Evolutionary conservation across 225 moss, liverwort and hornwort species (phyloP).

Genomic region (Physcomitrellopsis africana): DNA sequence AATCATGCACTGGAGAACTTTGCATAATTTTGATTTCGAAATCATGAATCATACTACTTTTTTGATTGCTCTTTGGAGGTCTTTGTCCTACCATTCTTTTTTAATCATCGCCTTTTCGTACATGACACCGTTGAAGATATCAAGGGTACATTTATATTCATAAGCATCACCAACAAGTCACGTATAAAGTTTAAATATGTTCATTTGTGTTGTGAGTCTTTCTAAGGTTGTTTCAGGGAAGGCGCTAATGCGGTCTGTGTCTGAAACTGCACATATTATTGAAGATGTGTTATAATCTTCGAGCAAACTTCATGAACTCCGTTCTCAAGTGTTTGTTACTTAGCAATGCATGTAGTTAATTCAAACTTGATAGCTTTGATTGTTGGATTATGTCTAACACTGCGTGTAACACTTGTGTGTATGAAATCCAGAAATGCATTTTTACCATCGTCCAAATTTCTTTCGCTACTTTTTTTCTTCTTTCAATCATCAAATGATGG

Average conservation of each 20-base stretch:
- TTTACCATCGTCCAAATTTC: slow-evolving; percentile 77
- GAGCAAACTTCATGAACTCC: slow-evolving; percentile 4
- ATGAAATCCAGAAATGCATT: slow-evolving; percentile 67
- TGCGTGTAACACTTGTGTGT: background rate
- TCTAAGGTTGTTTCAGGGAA: slow-evolving; percentile 22
- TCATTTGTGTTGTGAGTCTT: slow-evolving; percentile 17
- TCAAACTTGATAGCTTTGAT: slow-evolving; percentile 5
- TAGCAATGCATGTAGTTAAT: background rate
- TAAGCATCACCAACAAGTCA: background rate
- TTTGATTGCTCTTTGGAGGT: background rate
- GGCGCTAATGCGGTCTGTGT: background rate
- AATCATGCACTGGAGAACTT: background rate
- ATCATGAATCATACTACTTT: background rate
- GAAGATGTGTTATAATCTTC: background rate
- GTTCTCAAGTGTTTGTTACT: background rate
- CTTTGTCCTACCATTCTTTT: background rate
- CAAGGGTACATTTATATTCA: background rate
- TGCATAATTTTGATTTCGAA: background rate
- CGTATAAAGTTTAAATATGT: background rate
- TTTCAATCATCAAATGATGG: slow-evolving; percentile 74
- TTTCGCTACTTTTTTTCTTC: slow-evolving; percentile 90
- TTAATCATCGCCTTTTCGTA: slow-evolving; percentile 17
- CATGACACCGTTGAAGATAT: background rate
- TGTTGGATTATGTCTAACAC: slow-evolving; percentile 10
- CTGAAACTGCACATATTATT: slow-evolving; percentile 8